Conservation (phyloP, 306 rosid genomes). For the Fagus crenata region DNA sequence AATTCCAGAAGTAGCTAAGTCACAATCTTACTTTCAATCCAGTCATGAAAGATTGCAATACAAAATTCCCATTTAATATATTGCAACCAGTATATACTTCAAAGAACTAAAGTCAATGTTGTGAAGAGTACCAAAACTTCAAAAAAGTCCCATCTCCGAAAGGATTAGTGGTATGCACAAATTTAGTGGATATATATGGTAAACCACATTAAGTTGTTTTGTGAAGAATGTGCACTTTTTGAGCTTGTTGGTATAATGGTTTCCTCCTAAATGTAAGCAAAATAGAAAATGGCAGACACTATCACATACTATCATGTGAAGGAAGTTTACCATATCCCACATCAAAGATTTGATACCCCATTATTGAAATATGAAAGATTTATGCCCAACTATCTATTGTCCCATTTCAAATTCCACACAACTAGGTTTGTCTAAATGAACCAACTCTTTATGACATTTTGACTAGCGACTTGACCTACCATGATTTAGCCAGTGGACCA, state of each 20-base stretch:
- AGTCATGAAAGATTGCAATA: background rate
- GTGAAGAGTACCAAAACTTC: background rate
- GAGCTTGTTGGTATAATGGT: slow-evolving; percentile 25
- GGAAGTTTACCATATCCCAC: slow-evolving; percentile 40
- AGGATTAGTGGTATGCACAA: slow-evolving; percentile 30
- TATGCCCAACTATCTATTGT: background rate
- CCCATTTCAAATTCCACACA: background rate
- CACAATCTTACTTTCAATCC: background rate
- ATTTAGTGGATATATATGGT: slow-evolving; percentile 32
- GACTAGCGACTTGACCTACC: background rate
- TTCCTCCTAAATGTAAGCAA: slow-evolving; percentile 21
- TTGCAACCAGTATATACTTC: background rate
- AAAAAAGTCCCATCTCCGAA: slow-evolving; percentile 4
- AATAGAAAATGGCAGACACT: slow-evolving; percentile 51
- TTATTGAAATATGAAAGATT: slow-evolving; percentile 7
- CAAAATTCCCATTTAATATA: background rate
- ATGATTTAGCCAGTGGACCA: background rate
- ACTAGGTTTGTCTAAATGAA: background rate
- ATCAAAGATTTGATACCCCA: slow-evolving; percentile 25
- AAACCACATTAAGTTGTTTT: slow-evolving; percentile 21
- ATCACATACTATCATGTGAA: slow-evolving; percentile 27
- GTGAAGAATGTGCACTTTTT: slow-evolving; percentile 24
- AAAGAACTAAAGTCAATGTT: background rate
- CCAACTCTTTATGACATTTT: background rate
- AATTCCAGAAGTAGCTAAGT: background rate